Conservation (phyloP, 331 rosid genomes). For the Malus hybrid region DNA sequence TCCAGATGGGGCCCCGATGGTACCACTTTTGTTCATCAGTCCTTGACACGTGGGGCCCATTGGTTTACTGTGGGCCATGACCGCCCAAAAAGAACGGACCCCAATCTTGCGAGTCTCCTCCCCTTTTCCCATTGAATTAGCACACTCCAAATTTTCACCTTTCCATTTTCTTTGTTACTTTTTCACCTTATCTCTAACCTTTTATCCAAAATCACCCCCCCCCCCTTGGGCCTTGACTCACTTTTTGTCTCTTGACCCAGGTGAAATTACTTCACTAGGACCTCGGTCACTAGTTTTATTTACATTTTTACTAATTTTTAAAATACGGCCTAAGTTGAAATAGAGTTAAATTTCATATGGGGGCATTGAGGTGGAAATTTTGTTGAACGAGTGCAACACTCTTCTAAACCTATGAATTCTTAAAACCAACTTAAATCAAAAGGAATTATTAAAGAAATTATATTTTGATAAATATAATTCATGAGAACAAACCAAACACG, state of each 20-base stretch:
- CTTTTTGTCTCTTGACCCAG: neutral
- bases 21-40: slow-evolving; percentile 4
- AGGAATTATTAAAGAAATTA: no score
- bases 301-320: no score
- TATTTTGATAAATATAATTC: no score
- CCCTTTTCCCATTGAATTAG: neutral
- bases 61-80: slow-evolving; percentile 12
- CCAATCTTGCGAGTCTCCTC: neutral
- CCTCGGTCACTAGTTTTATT: no score
- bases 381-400: no score
- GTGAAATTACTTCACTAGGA: no score
- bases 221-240: neutral
- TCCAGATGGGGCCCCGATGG: neutral
- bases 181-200: neutral
- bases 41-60: slow-evolving; percentile 10
- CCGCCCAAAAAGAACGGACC: slow-evolving; percentile 32
- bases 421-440: no score
- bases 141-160: neutral
- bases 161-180: neutral
- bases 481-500: no score
- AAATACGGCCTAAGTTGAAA: no score
- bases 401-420: no score
- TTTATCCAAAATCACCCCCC: neutral
- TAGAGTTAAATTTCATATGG: no score
- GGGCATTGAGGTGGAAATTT: no score